phyloP scores from a whole-genome alignment of 495 filamentous ascomycete genomes.

The Aspergillus asperescens region DNA sequence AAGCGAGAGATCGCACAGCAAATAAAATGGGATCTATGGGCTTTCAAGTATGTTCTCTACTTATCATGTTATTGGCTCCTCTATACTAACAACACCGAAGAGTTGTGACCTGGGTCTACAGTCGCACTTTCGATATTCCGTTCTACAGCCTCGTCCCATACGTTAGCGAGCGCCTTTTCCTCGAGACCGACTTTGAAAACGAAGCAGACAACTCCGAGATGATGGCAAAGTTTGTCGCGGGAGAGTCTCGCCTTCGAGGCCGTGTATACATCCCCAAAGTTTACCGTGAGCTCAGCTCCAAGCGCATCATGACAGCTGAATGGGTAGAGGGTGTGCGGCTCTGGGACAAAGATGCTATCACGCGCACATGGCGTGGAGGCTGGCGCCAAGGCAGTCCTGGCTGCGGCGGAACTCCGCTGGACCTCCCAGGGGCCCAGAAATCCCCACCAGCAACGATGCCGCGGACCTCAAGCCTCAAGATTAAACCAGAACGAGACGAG shows the following conservation, averaged over 20 bases:
- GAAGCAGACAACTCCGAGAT: slow-evolving; percentile 83
- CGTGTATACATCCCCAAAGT: slow-evolving; percentile 85
- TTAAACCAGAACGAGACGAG: slow-evolving; percentile 74
- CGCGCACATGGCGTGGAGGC: slow-evolving; percentile 68
- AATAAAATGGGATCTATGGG: slow-evolving; percentile 88
- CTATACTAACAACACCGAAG: slow-evolving; percentile 31
- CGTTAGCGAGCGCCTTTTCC: slow-evolving; percentile 75
- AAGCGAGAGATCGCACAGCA: slow-evolving; percentile 89
- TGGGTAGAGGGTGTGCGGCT: slow-evolving; percentile 94
- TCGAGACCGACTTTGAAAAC: slow-evolving; percentile 91
- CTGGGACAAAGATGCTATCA: slow-evolving; percentile 81
- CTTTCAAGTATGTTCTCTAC: slow-evolving; percentile 68
- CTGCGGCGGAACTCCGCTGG: slow-evolving; percentile 61
- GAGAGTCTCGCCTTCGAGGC: slow-evolving; percentile 68
- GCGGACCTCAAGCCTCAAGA: slow-evolving; percentile 22
- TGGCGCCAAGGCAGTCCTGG: slow-evolving; percentile 71
- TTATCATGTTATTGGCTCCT: background rate
- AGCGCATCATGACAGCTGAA: slow-evolving; percentile 86
- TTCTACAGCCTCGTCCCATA: slow-evolving; percentile 85
- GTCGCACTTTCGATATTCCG: slow-evolving; percentile 78
- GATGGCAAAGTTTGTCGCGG: slow-evolving; percentile 72
- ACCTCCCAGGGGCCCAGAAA: slow-evolving; percentile 38
- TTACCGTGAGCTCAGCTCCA: slow-evolving; percentile 74
- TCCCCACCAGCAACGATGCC: slow-evolving; percentile 34
- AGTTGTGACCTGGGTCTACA: slow-evolving; percentile 70